Evolutionary conservation across 1,139 yeast species (phyloP).

Genomic region (Debaryomyces fabryi): DNA sequence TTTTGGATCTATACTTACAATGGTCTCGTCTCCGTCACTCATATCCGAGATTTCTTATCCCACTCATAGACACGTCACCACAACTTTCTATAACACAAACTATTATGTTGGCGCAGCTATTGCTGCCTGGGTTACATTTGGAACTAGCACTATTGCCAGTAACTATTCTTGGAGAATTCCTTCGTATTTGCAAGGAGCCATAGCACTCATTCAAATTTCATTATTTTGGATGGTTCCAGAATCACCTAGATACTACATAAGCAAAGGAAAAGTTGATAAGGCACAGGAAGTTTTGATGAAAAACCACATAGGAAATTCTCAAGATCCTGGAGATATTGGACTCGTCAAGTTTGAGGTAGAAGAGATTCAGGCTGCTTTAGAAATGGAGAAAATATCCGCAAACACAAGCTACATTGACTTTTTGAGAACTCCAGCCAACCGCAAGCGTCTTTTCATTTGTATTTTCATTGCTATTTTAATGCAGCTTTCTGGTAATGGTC

Average conservation of each 20-base stretch:
- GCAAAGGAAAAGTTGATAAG: constrained; percentile 38
- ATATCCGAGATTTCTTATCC: constrained; percentile 50
- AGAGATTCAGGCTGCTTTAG: constrained; percentile 46
- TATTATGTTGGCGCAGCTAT: constrained; percentile 57
- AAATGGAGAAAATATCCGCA: constrained; percentile 30
- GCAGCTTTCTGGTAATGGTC: constrained; percentile 56
- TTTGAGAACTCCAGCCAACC: constrained; percentile 34
- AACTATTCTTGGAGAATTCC: constrained; percentile 49
- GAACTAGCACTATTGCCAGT: constrained; percentile 36
- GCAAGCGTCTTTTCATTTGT: constrained; percentile 47
- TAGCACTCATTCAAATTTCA: constrained; percentile 30
- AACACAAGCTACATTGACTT: constrained; percentile 39
- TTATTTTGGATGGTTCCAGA: constrained; percentile 45
- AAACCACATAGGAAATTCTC: constrained; percentile 11
- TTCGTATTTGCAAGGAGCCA: constrained; percentile 45
- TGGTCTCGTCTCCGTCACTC: constrained; percentile 41
- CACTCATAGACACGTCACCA: constrained; percentile 47
- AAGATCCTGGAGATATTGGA: no score
- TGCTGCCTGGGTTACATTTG: constrained; percentile 58
- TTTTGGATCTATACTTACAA: constrained; percentile 39
- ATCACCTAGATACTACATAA: constrained; percentile 48
- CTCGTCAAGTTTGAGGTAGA: constrained; percentile 40
- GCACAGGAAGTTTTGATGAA: constrained; percentile 46
- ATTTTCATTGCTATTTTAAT: constrained; percentile 38
- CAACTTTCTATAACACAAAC: constrained; percentile 50